Base-by-base conservation (phyloP, 352 stramenopile genomes). In the Pythium sukuiense region DNA sequence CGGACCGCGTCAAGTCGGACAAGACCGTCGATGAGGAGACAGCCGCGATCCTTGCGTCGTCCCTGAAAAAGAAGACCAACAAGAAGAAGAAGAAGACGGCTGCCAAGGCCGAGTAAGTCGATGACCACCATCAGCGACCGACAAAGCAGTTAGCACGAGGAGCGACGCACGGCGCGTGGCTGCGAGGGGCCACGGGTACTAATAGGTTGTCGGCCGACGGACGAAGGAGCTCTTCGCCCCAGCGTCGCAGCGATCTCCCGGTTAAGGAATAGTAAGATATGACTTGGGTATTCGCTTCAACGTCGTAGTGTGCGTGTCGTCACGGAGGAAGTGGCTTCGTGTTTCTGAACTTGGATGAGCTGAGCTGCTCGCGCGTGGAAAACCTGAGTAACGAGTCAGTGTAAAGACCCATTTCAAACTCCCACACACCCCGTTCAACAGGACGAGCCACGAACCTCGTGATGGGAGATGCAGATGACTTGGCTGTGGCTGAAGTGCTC, bases 21-120 rank as follows among this genome's bases (percentile, higher is more conserved):
- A 98, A 98, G 81, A 85, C 81, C 61, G 79, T 97, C 46, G 89
- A 98, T 68, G 93, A 98, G 41, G 93, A 98, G 75, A 97, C 87
- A 20, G 77, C 84, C 39, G 89, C 88, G 59, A 83, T 99, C 67
- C 76, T 99, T 59, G 79, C 83, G 26, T 89, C 93, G 46, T 95
- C 97, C 58, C 79, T 93, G 59, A 97, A 97, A 73, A 98, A 98
- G 88, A 99, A 98, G 81, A 96, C 89, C 70, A 98, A 97, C 81
- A 98, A 98, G 85, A 98, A 98, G 85, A 96, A 95, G 76, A 95
- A 95, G 63, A 89, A 88, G 75, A 77, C 79, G 69, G 70, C 76
- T 46, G 76, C 71, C 30, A 73, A 73, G 66, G 54, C 60, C 46
- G 63, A 69, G 58, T 80, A 65, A 75, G 70, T 27, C 45, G 18